Evolutionary conservation across 2,329 filamentous ascomycete species (phyloP), one percentile per base, ranked within the genome.

Genomic region (Pezicula carpinea): DNA sequence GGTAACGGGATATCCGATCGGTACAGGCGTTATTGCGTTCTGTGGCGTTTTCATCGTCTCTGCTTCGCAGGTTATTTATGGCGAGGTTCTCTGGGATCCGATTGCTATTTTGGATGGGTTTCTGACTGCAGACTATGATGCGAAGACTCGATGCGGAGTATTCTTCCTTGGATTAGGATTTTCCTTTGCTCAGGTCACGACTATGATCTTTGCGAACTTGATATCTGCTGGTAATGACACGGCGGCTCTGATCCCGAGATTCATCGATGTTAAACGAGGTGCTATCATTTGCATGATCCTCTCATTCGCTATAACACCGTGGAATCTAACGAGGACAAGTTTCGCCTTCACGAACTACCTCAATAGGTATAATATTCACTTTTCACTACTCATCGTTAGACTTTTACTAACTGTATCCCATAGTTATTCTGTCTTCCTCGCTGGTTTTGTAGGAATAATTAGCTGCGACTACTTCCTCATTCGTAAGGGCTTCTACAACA

Each of bases 231-330:
- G 55, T 4, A 53, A 64, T 4, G 47, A 63, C 32, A 55, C 76
- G 45, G 72, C 70, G 0, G 70, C 69, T 1, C 54, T 77, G 1
- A 69, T 74, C 39, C 74, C 74, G 0, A 64, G 65, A 31, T 76
- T 67, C 54, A 61, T 77, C 53, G 74, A 76, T 58, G 71, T 74
- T 45, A 60, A 66, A 7, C 64, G 70, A 6, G 70, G 70, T 2
- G 65, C 66, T 39, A 51, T 73, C 3, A 53, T 73, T 15, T 66
- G 66, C 34, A 66, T 66, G 1, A 53, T 70, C 0, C 49, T 71
- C 14, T 52, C 55, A 1, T 73, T 70, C 67, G 67, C 64, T 2
- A 63, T 72, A 3, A 67, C 69, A 0, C 70, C 69, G 0, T 72
- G 69, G 69, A 35, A 35, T 11, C 33, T 35, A 8, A 15, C 33